A percentile compares a stretch with the other conserved stretches of the same genome.
These are phyloP conservation scores for Diaporthe citriasiana DNA, from an alignment of 2,329 filamentous ascomycete genomes.

Conservation along the genomic window DNA sequence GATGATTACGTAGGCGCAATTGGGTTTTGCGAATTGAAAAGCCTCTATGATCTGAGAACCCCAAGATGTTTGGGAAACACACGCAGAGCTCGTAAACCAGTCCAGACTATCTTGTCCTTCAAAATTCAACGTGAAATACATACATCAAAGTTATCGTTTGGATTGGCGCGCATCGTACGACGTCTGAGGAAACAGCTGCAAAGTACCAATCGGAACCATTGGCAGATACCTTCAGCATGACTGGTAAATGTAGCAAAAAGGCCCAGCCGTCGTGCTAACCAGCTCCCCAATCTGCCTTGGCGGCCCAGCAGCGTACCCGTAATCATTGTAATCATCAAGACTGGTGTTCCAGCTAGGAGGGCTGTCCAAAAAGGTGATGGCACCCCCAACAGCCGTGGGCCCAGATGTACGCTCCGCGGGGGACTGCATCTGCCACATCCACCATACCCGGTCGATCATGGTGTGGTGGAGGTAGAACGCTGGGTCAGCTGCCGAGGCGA, in stretches of 20 bases:
- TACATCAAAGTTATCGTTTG: neutral
- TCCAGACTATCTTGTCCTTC: neutral
- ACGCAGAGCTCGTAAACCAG: neutral
- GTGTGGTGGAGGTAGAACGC: conserved; percentile 36
- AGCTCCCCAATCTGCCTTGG: neutral
- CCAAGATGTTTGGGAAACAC: neutral
- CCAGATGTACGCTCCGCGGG: conserved; percentile 48
- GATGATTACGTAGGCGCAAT: neutral
- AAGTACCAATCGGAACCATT: neutral
- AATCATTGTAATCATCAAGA: conserved; percentile 19
- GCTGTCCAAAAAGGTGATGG: conserved; percentile 21
- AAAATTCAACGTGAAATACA: neutral
- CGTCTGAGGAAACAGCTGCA: neutral
- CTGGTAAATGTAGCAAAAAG: conserved; percentile 42
- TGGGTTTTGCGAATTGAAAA: neutral
- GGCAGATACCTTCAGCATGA: neutral
- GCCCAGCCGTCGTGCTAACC: conserved; percentile 5
- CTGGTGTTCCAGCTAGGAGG: conserved; percentile 16
- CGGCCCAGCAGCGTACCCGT: conserved; percentile 21
- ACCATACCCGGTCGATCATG: conserved; percentile 37
- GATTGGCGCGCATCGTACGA: neutral
- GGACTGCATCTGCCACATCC: conserved; percentile 43
- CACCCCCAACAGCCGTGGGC: conserved; percentile 3
- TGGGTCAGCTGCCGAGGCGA: conserved; percentile 32
- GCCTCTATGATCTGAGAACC: neutral